Evolutionary conservation across 768 basidiomycete genomes (phyloP), one percentile per base, ranked within the genome.

Genomic region (Termitomyces sp.): DNA sequence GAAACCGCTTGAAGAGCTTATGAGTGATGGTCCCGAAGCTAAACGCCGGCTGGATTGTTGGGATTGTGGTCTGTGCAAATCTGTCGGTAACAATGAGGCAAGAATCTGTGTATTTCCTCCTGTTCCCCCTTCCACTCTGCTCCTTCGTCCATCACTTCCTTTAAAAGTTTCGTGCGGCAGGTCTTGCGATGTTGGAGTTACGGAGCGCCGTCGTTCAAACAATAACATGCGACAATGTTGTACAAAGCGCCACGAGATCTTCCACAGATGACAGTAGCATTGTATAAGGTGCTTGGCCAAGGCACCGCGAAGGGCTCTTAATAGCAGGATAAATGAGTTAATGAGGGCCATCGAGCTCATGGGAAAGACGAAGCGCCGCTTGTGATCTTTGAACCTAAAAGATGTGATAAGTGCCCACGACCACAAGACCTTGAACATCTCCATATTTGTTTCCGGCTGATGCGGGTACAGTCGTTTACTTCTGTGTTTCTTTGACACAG

Each of bases 181-280:
- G 4, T 52, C 10, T 47, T 11, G 50, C 2, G 34, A 43, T 15
- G 48, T 20, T 29, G 8, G 11, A 15, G 31, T 37, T 5, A 11
- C 50, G 34, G 56, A 32, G 25, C 38, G 51, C 32, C 37, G 61
- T 31, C 36, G 49, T 36, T 20, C 20, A 20, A 20, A 20, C 20
- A 20, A 20, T 20, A 43, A 52, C 36, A 8, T 40, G 11, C 17
- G 12, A 51, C 36, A 43, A 12, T 37, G 14, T 45, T 20, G 61
- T 9, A 10, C 20, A 20, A 50, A 29, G 38, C 34, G 52, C 57
- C 57, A 37, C 36, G 59, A 3, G 12, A 45, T 11, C 25, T 3
- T 25, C 52, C 61, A 58, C 37, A 62, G 17, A 54, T 14, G 1
- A 48, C 57, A 57, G n/a, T 14, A 62, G 5, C 37, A 45, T 40